Evolutionary conservation across 805 yeast species (phyloP).

Genomic region (Limtongia smithiae): DNA sequence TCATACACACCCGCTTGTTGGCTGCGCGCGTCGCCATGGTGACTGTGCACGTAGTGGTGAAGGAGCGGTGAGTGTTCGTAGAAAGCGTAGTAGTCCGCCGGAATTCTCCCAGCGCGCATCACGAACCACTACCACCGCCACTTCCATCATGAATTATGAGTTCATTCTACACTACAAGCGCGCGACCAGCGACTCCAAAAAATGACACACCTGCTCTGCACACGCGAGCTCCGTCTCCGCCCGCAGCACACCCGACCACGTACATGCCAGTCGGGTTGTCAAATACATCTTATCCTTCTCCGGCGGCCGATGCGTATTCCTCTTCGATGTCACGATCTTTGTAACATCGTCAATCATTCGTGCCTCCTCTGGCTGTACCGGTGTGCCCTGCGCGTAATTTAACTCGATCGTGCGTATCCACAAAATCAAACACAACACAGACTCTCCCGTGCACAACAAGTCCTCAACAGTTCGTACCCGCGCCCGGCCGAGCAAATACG

Average conservation of each 20-base stretch:
- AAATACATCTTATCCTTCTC: constrained; percentile 12
- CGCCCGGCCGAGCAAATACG: constrained; percentile 7
- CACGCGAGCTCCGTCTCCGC: constrained; percentile 8
- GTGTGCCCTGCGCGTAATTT: constrained; percentile 8
- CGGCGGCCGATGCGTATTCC: constrained; percentile 8
- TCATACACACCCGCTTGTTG: too few species aligned
- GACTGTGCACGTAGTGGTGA: too few species aligned
- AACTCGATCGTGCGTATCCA: constrained; percentile 21
- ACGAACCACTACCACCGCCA: too few species aligned
- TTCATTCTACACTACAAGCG: constrained; percentile 5
- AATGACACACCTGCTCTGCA: constrained; percentile 8
- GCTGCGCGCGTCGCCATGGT: too few species aligned
- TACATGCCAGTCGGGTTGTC: constrained; percentile 13
- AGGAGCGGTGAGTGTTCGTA: too few species aligned
- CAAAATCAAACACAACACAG: constrained; percentile 12
- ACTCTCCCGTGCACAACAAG: constrained; percentile 15
- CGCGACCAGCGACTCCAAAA: constrained; percentile 11
- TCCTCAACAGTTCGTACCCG: constrained; percentile 12
- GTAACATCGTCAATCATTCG: constrained; percentile 17
- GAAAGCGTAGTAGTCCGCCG: too few species aligned
- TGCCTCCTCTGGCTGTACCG: constrained; percentile 18
- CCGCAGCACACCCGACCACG: constrained; percentile 14
- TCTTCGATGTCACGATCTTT: constrained; percentile 9
- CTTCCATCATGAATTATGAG: too few species aligned
- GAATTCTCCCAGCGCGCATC: too few species aligned